Conservation (phyloP, 1,284 basidiomycete species). For the Cutaneotrichosporon sp. region DNA sequence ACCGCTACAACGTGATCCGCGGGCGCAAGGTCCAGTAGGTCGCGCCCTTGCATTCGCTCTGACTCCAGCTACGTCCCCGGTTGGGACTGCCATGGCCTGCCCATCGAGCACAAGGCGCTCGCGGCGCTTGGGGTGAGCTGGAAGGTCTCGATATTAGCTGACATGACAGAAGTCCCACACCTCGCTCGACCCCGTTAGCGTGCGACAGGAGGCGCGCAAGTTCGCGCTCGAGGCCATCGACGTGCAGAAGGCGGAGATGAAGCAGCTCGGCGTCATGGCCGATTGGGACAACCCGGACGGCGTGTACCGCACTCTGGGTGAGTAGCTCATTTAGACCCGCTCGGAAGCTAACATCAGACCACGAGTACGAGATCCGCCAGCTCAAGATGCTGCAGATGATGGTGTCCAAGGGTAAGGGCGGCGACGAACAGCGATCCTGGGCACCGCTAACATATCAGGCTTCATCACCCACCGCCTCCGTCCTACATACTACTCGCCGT, state of each 20-base stretch:
- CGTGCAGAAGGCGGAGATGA: slow-evolving; percentile 78
- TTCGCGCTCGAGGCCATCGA: slow-evolving; percentile 77
- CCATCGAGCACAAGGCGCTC: slow-evolving; percentile 92
- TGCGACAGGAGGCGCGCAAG: slow-evolving; percentile 70
- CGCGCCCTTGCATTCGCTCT: slow-evolving; percentile 1
- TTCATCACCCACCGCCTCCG: slow-evolving; percentile 78
- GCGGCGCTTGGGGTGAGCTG: slow-evolving; percentile 67
- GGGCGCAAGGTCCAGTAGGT: slow-evolving; percentile 80
- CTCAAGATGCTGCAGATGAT: slow-evolving; percentile 83
- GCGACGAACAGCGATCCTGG: slow-evolving; percentile 4
- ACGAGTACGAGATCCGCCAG: slow-evolving; percentile 85
- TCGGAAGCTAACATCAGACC: slow-evolving; percentile 65
- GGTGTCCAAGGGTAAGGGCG: slow-evolving; percentile 70
- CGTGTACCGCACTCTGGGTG: slow-evolving; percentile 86
- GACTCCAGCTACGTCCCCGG: slow-evolving; percentile 80
- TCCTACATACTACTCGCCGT: slow-evolving; percentile 95
- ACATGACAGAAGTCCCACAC: slow-evolving; percentile 43
- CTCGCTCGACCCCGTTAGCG: slow-evolving; percentile 63
- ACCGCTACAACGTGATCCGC: slow-evolving; percentile 78
- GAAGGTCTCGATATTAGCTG: neutral
- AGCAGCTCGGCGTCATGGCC: slow-evolving; percentile 85
- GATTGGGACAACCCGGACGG: slow-evolving; percentile 73
- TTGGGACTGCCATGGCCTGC: slow-evolving; percentile 98
- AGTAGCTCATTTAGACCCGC: too few relatives aligned
- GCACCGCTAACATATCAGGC: slow-evolving; percentile 16